Base-by-base conservation (phyloP, 345 rosid genomes). In the Bruguiera parviflora region DNA sequence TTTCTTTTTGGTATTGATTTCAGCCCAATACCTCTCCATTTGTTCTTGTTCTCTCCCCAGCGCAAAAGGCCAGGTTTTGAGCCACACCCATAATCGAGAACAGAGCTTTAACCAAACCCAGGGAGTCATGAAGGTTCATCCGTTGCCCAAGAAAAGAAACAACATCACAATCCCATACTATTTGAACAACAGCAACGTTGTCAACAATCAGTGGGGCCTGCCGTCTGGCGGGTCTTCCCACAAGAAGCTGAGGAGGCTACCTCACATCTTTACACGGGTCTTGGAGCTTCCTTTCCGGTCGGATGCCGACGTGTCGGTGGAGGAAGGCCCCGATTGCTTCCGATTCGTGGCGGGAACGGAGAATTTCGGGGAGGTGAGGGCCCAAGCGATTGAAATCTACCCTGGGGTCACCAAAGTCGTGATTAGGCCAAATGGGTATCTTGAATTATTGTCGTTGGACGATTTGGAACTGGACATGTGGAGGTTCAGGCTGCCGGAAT, bases 361-460 rank as follows among this genome's bases (percentile, higher is more conserved):
- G 21, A 84, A 83, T 28, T 72, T 85, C 31, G 84, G 84, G 4
- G 93, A 86, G 9, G 89, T 95, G 46, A 85, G 89, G 73, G 97
- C 97, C 33, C 92, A 89, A 62, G 81, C 75, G 68, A 77, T 95
- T 43, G 91, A 95, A 82, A 95, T 92, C 77, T 74, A 92, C 71
- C 99, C 97, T 1, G 98, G 98, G 72, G 88, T 95, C 0, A 87
- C 84, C 52, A 95, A 95, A 71, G 88, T 95, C 77, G 96, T 92
- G 55, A 80, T 92, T 31, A 76, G 97, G 86, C 87, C 89, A 20
- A 82, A 82, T 66, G 95, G 80, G 73, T 84, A 72, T 74, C 70
- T 90, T 20, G 96, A 80, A 55, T 71, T 87, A 49, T 78, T 88
- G 8, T 70, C 81, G 15, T 67, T 90, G 70, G 88, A 86, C 71